A percentile compares a stretch with the other conserved stretches of the same genome.
Conservation (phyloP, 2,329 filamentous ascomycete genomes). For the Zasmidium angulare region DNA sequence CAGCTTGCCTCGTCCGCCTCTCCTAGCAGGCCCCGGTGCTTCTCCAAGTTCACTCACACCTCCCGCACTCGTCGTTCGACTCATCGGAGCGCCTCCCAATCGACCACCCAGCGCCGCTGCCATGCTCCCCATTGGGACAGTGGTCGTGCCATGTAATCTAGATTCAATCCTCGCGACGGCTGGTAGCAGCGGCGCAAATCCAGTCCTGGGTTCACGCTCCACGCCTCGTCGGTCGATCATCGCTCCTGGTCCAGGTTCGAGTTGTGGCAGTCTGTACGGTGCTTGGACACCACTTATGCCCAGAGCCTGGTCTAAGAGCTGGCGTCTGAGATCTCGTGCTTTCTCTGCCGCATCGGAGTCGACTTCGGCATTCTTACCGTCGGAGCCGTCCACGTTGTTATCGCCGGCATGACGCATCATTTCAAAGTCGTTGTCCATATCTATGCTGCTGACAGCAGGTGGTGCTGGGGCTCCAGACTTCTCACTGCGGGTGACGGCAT, state of each 20-base stretch:
- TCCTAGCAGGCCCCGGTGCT: constrained; percentile 8
- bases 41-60: constrained; percentile 28
- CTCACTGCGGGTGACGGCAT: constrained; percentile 48
- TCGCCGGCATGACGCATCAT: constrained; percentile 43
- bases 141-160: constrained; percentile 2
- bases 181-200: constrained; percentile 33
- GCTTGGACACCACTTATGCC: constrained; percentile 27
- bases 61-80: constrained; percentile 28
- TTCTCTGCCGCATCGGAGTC: constrained; percentile 21
- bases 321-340: constrained; percentile 29
- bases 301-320: constrained; percentile 37
- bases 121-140: constrained; percentile 14
- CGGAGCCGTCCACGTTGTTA: constrained; percentile 7
- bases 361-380: constrained; percentile 25
- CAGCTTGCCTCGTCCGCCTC: constrained; percentile 23
- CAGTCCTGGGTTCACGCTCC: constrained; percentile 33
- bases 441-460: constrained; percentile 41
- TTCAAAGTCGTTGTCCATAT: constrained; percentile 50
- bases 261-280: constrained; percentile 36
- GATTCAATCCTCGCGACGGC: constrained; percentile 23
- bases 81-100: constrained; percentile 32
- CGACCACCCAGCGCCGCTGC: constrained; percentile 28
- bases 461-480: constrained; percentile 48
- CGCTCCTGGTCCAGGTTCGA: constrained; percentile 36
- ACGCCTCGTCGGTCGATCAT: constrained; percentile 33